Conservation (phyloP, 306 rosid species). For the Fragaria nilgerrensis region DNA sequence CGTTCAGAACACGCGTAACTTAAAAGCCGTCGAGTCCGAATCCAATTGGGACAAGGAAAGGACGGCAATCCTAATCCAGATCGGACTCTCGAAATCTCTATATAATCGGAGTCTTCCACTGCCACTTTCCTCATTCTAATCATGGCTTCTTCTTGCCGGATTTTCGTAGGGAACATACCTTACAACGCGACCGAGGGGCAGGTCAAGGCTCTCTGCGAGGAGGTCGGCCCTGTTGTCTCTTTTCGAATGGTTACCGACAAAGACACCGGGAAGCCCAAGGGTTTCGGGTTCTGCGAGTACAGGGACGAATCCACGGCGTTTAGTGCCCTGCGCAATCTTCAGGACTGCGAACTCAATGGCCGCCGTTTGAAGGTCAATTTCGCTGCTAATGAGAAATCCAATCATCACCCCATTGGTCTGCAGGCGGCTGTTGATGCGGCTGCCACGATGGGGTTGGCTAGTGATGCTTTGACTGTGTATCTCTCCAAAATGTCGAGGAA, state of each 20-base stretch:
- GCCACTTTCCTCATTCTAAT: background rate
- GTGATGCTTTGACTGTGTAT: slow-evolving; percentile 46
- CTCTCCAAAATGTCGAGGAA: slow-evolving; percentile 48
- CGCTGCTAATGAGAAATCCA: slow-evolving; percentile 84
- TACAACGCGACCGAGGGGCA: background rate
- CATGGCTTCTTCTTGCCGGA: background rate
- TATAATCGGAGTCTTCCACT: background rate
- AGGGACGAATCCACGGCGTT: slow-evolving; percentile 93
- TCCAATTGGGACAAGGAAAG: background rate
- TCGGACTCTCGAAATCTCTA: too few species aligned
- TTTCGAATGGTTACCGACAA: slow-evolving; percentile 59
- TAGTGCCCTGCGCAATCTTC: slow-evolving; percentile 92
- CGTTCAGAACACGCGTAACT: too few species aligned
- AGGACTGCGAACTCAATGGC: slow-evolving; percentile 84
- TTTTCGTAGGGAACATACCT: background rate
- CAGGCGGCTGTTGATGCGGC: slow-evolving; percentile 76
- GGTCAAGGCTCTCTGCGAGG: background rate
- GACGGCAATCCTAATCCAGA: background rate
- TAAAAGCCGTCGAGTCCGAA: background rate
- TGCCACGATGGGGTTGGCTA: slow-evolving; percentile 39
- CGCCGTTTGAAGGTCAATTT: slow-evolving; percentile 83
- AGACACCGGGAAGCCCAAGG: slow-evolving; percentile 95
- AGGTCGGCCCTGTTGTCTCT: background rate
- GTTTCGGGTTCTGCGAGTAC: slow-evolving; percentile 93
- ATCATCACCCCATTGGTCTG: slow-evolving; percentile 88